Base-by-base conservation (phyloP, 1,284 basidiomycete genomes). In the Calocybe gambosa region DNA sequence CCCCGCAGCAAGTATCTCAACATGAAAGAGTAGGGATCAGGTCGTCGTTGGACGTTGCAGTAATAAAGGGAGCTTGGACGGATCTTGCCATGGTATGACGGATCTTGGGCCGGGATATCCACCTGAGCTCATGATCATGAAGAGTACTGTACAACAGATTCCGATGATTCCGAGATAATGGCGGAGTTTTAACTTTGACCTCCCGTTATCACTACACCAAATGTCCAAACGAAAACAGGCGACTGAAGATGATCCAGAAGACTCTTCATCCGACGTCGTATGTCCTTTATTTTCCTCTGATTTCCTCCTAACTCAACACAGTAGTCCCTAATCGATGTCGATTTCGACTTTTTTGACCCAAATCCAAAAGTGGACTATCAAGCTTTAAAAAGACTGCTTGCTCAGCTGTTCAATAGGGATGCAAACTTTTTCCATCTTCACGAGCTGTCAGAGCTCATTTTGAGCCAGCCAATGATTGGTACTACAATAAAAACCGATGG, bases 401-500 rank as follows among this genome's bases (percentile, higher is more conserved):
- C 67, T 0, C 93, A 95, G 64, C 81, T 93, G 6, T 83, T 95
- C 54, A 82, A 87, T 10, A 70, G 78, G n/a, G 93, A 95, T 63
- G 81, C 89, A 0, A 79, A 88, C 42, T 59, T 70, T 2, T 70
- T 96, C 40, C 71, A 85, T 52, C 67, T 87, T 0, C 75, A 85
- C 48, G 80, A 84, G 2, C 75, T 96, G 2, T 77, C 86, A 0
- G 87, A 93, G 47, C 71, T 93, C 20, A 80, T 95, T 13, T 66
- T 93, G 15, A 67, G 71, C 1, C 84, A 88, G 55, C 80, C 85
- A 0, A 74, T 78, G 2, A 77, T 92, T 6, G 93, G 93, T n/a
- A 88, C 87, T 23, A 92, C 89, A 0, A 83, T 96, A 59, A 96
- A 96, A 69, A 90, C 87, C 13, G 92, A 95, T 59, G 92, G 92